Conservation (phyloP, 1,139 yeast species). For the Blastobotrys capitulatus region DNA sequence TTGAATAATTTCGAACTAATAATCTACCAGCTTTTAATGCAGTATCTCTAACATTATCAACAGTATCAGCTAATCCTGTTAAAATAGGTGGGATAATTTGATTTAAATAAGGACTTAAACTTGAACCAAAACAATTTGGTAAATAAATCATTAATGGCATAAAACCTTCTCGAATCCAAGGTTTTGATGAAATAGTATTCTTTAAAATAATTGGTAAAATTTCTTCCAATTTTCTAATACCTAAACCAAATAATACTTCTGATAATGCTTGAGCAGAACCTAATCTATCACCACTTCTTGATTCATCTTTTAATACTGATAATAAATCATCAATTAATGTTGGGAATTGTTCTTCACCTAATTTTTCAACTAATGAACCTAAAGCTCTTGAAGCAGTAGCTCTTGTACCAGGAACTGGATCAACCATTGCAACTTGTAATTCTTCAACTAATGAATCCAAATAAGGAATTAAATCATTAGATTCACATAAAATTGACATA, state of each 20-base stretch:
- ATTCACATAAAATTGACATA: constrained; percentile 93
- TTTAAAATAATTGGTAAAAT: constrained; percentile 72
- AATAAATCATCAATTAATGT: constrained; percentile 78
- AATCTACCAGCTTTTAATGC: constrained; percentile 91
- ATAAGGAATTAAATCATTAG: constrained; percentile 81
- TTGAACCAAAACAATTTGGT: constrained; percentile 92
- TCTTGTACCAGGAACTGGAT: constrained; percentile 95
- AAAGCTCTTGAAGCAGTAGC: constrained; percentile 97
- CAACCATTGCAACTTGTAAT: constrained; percentile 92
- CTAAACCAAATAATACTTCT: constrained; percentile 90
- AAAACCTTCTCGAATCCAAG: constrained; percentile 83
- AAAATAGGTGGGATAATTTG: constrained; percentile 86
- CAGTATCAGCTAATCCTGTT: constrained; percentile 83
- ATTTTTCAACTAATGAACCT: constrained; percentile 91
- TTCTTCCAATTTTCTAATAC: constrained; percentile 81
- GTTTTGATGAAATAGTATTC: constrained; percentile 61
- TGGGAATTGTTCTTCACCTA: constrained; percentile 96
- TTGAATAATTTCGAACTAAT: constrained; percentile 86
- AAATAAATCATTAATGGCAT: constrained; percentile 84
- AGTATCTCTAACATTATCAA: constrained; percentile 82
- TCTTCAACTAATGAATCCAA: constrained; percentile 70
- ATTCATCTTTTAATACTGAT: constrained; percentile 69
- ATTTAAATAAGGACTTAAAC: constrained; percentile 82
- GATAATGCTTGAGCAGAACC: constrained; percentile 98
- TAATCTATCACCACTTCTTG: constrained; percentile 84